Evolutionary conservation across 371 early-diverging fungal species (phyloP).

Genomic region (Rhizopus microsporus): DNA sequence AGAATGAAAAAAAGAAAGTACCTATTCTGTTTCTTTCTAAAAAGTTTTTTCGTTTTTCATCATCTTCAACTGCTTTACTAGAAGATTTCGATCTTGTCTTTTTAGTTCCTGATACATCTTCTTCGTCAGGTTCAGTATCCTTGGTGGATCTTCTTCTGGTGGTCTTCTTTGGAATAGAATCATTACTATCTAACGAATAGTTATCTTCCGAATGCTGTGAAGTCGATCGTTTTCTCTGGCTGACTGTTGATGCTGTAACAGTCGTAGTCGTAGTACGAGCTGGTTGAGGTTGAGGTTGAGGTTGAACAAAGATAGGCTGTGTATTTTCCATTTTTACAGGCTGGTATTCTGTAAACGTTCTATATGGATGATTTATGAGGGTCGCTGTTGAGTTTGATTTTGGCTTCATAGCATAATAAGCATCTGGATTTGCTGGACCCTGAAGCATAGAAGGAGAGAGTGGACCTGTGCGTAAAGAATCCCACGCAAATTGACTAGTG

Average conservation of each 20-base stretch:
- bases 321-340: slow-evolving; percentile 10
- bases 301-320: slow-evolving; percentile 5
- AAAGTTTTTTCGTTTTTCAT: slow-evolving; percentile 77
- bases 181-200: slow-evolving; percentile 21
- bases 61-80: slow-evolving; percentile 35
- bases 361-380: slow-evolving; percentile 6
- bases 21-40: slow-evolving; percentile 85
- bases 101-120: neutral
- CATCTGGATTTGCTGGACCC: slow-evolving; percentile 62
- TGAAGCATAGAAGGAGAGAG: slow-evolving; percentile 76
- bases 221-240: slow-evolving; percentile 16
- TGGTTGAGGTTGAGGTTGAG: slow-evolving; percentile 4
- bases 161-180: slow-evolving; percentile 15
- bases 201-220: slow-evolving; percentile 15
- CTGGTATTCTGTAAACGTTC: neutral
- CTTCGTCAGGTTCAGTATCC: neutral
- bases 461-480: slow-evolving; percentile 71
- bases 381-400: slow-evolving; percentile 10
- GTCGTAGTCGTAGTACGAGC: no score
- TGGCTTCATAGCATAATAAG: slow-evolving; percentile 15
- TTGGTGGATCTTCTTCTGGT: neutral
- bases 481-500: slow-evolving; percentile 60
- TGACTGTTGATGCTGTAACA: no score
- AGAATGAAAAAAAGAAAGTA: slow-evolving; percentile 24
- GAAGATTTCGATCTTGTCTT: slow-evolving; percentile 19